Conservation (phyloP, 192 early-diverging fungal genomes). For the Spizellomyces sp. region DNA sequence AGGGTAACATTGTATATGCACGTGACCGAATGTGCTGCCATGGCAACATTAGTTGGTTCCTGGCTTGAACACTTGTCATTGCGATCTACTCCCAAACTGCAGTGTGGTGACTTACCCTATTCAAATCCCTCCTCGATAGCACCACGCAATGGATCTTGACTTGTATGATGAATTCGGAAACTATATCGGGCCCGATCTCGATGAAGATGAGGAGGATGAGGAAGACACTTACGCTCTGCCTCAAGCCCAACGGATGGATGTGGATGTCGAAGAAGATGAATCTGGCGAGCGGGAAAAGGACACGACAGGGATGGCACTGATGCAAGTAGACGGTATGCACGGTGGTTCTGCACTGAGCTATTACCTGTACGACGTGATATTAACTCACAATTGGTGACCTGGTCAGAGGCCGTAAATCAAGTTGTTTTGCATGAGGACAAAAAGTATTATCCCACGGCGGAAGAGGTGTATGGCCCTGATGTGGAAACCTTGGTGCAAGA, state of each 20-base stretch:
- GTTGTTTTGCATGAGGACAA: slow-evolving; percentile 98
- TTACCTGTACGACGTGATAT: background rate
- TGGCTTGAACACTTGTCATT: too few species aligned
- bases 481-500: slow-evolving; percentile 97
- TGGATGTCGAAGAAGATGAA: slow-evolving; percentile 63
- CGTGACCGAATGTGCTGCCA: too few species aligned
- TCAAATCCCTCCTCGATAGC: too few species aligned
- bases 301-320: slow-evolving; percentile 47
- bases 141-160: slow-evolving; percentile 11
- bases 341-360: too few species aligned
- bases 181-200: slow-evolving; percentile 96
- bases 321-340: slow-evolving; percentile 65
- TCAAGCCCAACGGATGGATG: slow-evolving; percentile 15
- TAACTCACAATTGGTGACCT: background rate
- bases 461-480: slow-evolving; percentile 92
- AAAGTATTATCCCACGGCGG: slow-evolving; percentile 96
- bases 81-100: too few species aligned
- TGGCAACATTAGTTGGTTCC: too few species aligned
- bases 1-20: too few species aligned
- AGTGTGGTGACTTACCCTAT: too few species aligned
- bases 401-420: slow-evolving; percentile 41
- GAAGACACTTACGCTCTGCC: slow-evolving; percentile 22
- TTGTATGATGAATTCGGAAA: slow-evolving; percentile 72
- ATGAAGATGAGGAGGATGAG: slow-evolving; percentile 54
- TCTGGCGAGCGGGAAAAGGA: slow-evolving; percentile 33